phyloP scores from a whole-genome alignment of 2,329 filamentous ascomycete genomes.

The Xylariaceae sp. region DNA sequence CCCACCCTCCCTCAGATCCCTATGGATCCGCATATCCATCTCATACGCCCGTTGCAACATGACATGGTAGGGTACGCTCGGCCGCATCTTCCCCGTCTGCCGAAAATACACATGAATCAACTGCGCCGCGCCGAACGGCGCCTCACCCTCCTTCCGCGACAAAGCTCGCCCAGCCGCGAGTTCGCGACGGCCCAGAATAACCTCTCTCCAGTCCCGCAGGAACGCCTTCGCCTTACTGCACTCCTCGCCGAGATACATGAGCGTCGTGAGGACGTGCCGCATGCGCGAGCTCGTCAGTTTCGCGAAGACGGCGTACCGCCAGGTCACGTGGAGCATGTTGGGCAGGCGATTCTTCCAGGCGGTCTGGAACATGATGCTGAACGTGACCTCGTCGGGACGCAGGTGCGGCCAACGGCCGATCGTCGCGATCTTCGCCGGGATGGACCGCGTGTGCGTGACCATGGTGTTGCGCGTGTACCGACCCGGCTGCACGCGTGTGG shows the following conservation, averaged over 20 bases:
- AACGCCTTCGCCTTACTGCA: slow-evolving; percentile 13
- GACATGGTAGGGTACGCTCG: slow-evolving; percentile 12
- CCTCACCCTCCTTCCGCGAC: no score
- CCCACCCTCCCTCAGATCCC: no score
- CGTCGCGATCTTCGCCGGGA: slow-evolving; percentile 18
- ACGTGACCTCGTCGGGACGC: slow-evolving; percentile 23
- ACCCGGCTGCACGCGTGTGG: slow-evolving; percentile 14
- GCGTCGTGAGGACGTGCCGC: slow-evolving; percentile 19
- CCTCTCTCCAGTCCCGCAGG: slow-evolving; percentile 27
- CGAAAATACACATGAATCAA: slow-evolving; percentile 19
- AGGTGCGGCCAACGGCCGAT: slow-evolving; percentile 18
- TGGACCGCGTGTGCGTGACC: slow-evolving; percentile 23
- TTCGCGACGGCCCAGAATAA: slow-evolving; percentile 27
- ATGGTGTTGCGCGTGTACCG: slow-evolving; percentile 29
- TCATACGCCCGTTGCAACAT: slow-evolving; percentile 28
- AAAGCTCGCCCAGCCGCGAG: slow-evolving; percentile 16
- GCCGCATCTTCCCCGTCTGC: slow-evolving; percentile 11
- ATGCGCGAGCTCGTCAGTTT: slow-evolving; percentile 18
- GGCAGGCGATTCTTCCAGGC: slow-evolving; percentile 27
- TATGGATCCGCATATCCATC: slow-evolving; percentile 18
- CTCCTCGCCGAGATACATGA: slow-evolving; percentile 11
- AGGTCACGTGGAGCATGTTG: slow-evolving; percentile 31
- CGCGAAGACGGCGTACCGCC: slow-evolving; percentile 26
- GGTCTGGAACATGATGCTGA: slow-evolving; percentile 24
- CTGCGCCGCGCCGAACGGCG: neutral